Evolutionary conservation across 306 rosid species (phyloP).

Genomic region (Acmispon strigosus): DNA sequence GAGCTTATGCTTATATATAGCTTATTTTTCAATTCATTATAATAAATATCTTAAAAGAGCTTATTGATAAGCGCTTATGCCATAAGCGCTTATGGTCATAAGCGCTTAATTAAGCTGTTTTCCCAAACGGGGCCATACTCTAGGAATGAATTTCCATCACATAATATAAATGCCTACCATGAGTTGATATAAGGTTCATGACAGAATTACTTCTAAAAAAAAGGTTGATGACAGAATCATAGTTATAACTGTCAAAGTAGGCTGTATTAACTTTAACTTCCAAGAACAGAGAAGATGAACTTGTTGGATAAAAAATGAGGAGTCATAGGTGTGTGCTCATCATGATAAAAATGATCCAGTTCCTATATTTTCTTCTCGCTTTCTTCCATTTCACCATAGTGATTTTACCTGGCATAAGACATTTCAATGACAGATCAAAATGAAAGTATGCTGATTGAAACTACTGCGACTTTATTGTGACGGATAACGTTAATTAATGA

Average conservation of each 20-base stretch:
- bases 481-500: not conserved
- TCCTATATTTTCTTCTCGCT: not conserved
- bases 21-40: too few species aligned
- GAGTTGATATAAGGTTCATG: not conserved
- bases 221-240: not conserved
- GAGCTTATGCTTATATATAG: too few species aligned
- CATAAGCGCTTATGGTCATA: too few species aligned
- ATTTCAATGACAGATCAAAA: constrained; percentile 2
- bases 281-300: not conserved
- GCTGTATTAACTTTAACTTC: not conserved
- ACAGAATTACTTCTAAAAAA: too few species aligned
- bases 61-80: too few species aligned
- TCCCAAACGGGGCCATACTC: too few species aligned
- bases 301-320: not conserved
- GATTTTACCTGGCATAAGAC: not conserved
- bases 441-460: not conserved
- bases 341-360: not conserved
- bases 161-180: too few species aligned
- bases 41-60: too few species aligned
- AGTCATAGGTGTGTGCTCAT: not conserved
- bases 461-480: not conserved
- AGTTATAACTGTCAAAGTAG: not conserved
- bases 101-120: too few species aligned
- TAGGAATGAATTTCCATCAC: too few species aligned
- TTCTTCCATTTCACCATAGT: not conserved